A percentile compares a stretch with the other conserved stretches of the same genome.
These are phyloP conservation scores for Plasmodium gonderi DNA, from an alignment of 169 alveolate genomes.

Conservation along the genomic window DNA sequence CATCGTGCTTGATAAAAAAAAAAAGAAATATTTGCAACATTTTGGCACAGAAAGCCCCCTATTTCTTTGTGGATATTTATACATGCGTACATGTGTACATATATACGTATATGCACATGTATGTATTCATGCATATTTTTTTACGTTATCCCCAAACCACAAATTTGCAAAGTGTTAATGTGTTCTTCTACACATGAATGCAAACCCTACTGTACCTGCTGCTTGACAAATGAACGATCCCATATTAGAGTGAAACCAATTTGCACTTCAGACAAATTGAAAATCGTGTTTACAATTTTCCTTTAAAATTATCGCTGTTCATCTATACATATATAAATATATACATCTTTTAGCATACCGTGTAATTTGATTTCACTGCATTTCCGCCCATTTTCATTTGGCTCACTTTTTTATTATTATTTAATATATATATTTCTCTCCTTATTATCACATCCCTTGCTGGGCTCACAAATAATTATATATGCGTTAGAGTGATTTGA, in stretches of 20 bases:
- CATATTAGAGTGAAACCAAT: not conserved
- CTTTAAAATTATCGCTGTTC: not conserved
- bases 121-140: not conserved
- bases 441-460: no score
- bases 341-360: not conserved
- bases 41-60: not conserved
- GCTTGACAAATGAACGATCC: not conserved
- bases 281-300: not conserved
- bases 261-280: no score
- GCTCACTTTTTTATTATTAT: not conserved
- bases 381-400: not conserved
- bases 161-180: not conserved
- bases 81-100: not conserved
- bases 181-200: not conserved
- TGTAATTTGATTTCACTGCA: not conserved
- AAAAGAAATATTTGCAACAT: not conserved
- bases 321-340: no score
- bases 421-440: not conserved
- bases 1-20: not conserved
- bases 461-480: no score
- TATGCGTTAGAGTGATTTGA: not conserved
- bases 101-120: not conserved
- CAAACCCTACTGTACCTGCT: not conserved
- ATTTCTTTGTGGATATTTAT: not conserved
- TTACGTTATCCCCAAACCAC: not conserved